Evolutionary conservation across 352 stramenopile species (phyloP).

Genomic region (Pythium pyrilobum): DNA sequence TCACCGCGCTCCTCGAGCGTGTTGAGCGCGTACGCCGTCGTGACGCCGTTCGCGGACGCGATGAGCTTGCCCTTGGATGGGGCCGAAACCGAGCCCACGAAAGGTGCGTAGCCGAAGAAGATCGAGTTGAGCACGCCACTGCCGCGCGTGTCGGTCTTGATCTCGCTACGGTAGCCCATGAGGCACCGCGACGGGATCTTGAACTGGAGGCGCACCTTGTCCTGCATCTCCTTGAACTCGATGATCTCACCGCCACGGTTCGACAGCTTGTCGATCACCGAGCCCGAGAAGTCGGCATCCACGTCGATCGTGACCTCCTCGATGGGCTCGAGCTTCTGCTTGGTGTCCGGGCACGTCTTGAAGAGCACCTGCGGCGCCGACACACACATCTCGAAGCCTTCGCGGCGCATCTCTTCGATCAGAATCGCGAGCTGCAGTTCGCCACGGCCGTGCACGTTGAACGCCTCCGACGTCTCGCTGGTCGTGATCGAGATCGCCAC

Average conservation of each 20-base stretch:
- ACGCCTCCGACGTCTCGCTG: constrained; percentile 87
- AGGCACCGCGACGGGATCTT: constrained; percentile 95
- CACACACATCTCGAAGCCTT: constrained; percentile 98
- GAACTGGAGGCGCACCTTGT: constrained; percentile 94
- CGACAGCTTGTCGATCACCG: constrained; percentile 97
- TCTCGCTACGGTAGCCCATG: constrained; percentile 95
- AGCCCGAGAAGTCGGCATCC: constrained; percentile 93
- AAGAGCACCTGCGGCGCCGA: constrained; percentile 96
- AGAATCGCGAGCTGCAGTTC: constrained; percentile 98
- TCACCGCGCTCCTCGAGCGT: constrained; percentile 91
- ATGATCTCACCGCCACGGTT: constrained; percentile 91
- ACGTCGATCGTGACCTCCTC: constrained; percentile 96
- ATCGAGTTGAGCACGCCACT: constrained; percentile 96
- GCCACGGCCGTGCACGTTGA: constrained; percentile 94
- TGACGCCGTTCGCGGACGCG: constrained; percentile 58
- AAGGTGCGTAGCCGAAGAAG: constrained; percentile 94
- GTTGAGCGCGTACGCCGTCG: constrained; percentile 90
- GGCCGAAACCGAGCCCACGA: constrained; percentile 57
- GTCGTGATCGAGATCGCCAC: constrained; percentile 92
- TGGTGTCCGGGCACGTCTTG: constrained; percentile 80
- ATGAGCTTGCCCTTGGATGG: constrained; percentile 86
- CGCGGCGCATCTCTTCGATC: constrained; percentile 98
- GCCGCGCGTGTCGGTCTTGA: constrained; percentile 94
- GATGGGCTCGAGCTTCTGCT: constrained; percentile 83
- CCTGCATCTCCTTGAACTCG: constrained; percentile 89